These are phyloP conservation scores for Raffaelea arxii DNA, from an alignment of 2,329 filamentous ascomycete species.

Conservation along the genomic window DNA sequence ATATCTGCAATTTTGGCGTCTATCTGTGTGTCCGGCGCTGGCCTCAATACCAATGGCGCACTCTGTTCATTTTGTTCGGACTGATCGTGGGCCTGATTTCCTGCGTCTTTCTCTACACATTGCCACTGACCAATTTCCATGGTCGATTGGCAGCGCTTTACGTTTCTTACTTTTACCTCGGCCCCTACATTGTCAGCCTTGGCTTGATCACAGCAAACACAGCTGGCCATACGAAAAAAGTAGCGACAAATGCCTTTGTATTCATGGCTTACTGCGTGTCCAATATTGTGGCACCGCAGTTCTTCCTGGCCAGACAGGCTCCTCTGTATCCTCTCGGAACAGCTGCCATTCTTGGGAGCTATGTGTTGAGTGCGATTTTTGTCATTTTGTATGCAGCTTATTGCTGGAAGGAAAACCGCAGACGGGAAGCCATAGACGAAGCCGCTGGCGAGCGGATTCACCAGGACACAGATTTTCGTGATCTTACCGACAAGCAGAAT, in stretches of 20 bases:
- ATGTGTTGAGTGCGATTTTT: neutral
- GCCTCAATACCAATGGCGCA: neutral
- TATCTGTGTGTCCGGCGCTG: neutral
- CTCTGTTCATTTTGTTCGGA: neutral
- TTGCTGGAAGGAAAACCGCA: neutral
- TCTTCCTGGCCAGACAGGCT: conserved; percentile 44
- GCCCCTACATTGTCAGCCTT: neutral
- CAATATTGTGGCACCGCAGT: conserved; percentile 53
- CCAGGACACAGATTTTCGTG: neutral
- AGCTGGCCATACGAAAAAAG: conserved; percentile 51
- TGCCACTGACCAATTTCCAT: neutral
- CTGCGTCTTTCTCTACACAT: neutral
- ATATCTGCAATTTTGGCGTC: neutral
- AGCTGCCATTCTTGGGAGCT: neutral
- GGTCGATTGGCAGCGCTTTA: neutral
- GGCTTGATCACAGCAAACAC: conserved; percentile 37
- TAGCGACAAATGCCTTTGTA: conserved; percentile 51
- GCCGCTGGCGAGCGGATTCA: neutral
- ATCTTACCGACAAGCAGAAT: neutral
- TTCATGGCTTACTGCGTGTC: conserved; percentile 51
- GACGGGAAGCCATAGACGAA: neutral
- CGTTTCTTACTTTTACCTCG: neutral
- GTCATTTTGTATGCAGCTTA: neutral
- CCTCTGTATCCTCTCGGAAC: conserved; percentile 21
- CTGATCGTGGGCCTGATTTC: neutral